These are phyloP conservation scores for Pezicula neosporulosa DNA, from an alignment of 2,329 filamentous ascomycete genomes.

Conservation along the genomic window DNA sequence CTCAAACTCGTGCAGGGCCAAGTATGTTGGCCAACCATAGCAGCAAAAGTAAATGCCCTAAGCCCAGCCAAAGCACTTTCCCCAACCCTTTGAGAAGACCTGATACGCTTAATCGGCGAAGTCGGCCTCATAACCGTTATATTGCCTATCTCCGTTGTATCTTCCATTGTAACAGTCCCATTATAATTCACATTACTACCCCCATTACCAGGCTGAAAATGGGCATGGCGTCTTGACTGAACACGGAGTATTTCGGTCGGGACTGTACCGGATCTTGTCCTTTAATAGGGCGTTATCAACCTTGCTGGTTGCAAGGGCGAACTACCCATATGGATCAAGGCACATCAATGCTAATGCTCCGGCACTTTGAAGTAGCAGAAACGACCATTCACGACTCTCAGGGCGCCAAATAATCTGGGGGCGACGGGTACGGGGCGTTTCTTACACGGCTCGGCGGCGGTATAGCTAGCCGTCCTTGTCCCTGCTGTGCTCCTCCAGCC, in stretches of 20 bases:
- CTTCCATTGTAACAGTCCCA: no score
- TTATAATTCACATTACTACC: no score
- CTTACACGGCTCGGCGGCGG: conserved; percentile 11
- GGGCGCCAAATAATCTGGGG: conserved; percentile 14
- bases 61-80: no score
- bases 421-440: conserved; percentile 10
- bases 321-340: neutral
- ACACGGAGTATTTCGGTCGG: conserved; percentile 3
- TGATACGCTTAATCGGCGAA: no score
- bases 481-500: conserved; percentile 80
- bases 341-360: neutral
- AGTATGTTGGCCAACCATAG: conserved; percentile 1
- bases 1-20: conserved; percentile 14
- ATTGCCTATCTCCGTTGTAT: no score
- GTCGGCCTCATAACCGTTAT: no score
- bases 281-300: conserved; percentile 11
- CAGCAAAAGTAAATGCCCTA: no score
- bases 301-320: conserved; percentile 9
- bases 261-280: neutral
- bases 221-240: conserved; percentile 12
- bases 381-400: conserved; percentile 15
- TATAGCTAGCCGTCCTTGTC: conserved; percentile 47
- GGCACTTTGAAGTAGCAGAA: conserved; percentile 5
- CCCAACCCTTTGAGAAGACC: no score
- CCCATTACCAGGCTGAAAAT: conserved; percentile 3